Conservation (phyloP, 2,329 filamentous ascomycete species). For the Fonsecaea pedrosoi region DNA sequence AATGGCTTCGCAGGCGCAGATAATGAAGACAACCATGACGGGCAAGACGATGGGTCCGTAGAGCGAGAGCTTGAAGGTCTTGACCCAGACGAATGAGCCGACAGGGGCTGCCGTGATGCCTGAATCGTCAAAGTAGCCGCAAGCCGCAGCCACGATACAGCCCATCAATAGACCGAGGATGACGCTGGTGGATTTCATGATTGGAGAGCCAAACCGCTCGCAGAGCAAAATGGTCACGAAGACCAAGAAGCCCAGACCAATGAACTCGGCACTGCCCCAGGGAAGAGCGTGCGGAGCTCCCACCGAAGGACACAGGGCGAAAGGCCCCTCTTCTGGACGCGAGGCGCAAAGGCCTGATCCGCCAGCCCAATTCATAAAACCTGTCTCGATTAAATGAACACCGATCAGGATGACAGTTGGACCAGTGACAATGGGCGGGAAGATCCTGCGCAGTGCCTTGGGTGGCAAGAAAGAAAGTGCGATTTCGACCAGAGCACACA, state of each 20-base stretch:
- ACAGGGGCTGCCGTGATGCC: slow-evolving; percentile 67
- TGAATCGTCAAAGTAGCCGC: slow-evolving; percentile 67
- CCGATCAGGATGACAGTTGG: slow-evolving; percentile 72
- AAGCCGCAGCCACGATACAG: slow-evolving; percentile 70
- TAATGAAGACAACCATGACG: slow-evolving; percentile 63
- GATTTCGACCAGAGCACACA: slow-evolving; percentile 65
- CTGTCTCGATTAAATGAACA: slow-evolving; percentile 66
- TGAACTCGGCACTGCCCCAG: slow-evolving; percentile 69
- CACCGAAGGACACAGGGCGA: slow-evolving; percentile 63
- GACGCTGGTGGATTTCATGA: slow-evolving; percentile 73
- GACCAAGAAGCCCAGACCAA: slow-evolving; percentile 71
- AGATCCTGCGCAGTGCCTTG: slow-evolving; percentile 65
- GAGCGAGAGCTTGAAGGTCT: slow-evolving; percentile 69
- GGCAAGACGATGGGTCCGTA: slow-evolving; percentile 72
- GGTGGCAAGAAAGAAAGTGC: slow-evolving; percentile 69
- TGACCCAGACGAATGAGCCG: slow-evolving; percentile 73
- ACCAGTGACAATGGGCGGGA: slow-evolving; percentile 72
- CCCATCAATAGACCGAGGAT: slow-evolving; percentile 69
- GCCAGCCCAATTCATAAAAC: slow-evolving; percentile 73
- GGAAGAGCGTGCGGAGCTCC: slow-evolving; percentile 66
- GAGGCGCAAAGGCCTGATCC: slow-evolving; percentile 59
- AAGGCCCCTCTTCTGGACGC: slow-evolving; percentile 54
- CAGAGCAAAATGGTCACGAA: slow-evolving; percentile 72
- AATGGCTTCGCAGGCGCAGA: slow-evolving; percentile 72
- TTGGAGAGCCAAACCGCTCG: slow-evolving; percentile 72